Evolutionary conservation across 106 monocot species (phyloP).

Genomic region (Iris macrosiphon): DNA sequence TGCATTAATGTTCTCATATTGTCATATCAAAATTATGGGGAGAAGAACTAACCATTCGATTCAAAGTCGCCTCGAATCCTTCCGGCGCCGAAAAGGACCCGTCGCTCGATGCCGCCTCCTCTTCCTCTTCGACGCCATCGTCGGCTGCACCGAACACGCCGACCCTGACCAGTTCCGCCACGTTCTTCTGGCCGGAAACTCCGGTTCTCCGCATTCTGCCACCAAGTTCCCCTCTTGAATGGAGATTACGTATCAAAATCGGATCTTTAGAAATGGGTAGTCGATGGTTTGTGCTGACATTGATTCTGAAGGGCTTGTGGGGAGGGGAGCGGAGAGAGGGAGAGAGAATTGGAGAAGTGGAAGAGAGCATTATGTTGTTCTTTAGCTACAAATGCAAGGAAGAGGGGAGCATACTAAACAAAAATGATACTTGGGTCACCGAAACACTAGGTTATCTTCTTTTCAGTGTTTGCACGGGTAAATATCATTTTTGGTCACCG

Average conservation of each 20-base stretch:
- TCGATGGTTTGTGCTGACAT: neutral
- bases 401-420: too few relatives aligned
- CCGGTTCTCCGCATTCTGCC: constrained; percentile 1
- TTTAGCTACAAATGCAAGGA: too few relatives aligned
- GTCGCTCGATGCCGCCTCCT: constrained; percentile 16
- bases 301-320: constrained; percentile 7
- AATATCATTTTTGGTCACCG: too few relatives aligned
- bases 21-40: too few relatives aligned
- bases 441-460: too few relatives aligned
- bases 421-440: too few relatives aligned
- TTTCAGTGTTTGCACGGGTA: too few relatives aligned
- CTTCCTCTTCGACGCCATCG: constrained; percentile 10
- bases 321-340: constrained; percentile 1
- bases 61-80: constrained; percentile 26
- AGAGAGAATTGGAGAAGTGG: constrained; percentile 12
- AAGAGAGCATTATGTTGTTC: too few relatives aligned
- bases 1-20: too few relatives aligned
- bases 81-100: neutral
- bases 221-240: constrained; percentile 3
- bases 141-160: constrained; percentile 6
- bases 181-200: constrained; percentile 15
- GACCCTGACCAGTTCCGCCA: constrained; percentile 16
- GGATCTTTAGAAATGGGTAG: constrained; percentile 10
- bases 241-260: constrained; percentile 23
- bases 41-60: constrained; percentile 28